Evolutionary conservation across 495 filamentous ascomycete genomes (phyloP), one percentile per base, ranked within the genome.

Genomic region (Penicillium crystallinum): DNA sequence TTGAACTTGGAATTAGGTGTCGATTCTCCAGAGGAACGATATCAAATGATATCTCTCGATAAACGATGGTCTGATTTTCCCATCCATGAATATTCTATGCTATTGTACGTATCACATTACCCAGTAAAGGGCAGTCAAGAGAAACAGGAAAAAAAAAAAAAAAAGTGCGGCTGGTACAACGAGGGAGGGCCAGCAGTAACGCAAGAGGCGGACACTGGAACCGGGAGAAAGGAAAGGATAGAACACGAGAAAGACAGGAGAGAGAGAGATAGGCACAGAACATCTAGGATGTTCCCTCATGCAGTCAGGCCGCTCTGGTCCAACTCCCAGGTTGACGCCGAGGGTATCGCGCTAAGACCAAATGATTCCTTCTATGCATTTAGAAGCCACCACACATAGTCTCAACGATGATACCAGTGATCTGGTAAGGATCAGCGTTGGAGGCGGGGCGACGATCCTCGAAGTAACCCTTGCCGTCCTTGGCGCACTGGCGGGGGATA

Each of bases 401-500:
- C 79, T 91, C 86, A 71, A 91, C 88, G 65, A 95, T 87, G 67
- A 96, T 93, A 65, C 88, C 88, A 53, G 90, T 95, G 67, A 96
- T 91, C 76, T 91, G 91, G 77, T 98, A 98, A 22, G 93, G 93
- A 74, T 95, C 90, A 56, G 85, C 93, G 69, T 98, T 98, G 66
- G 86, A 91, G 38, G 93, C 93, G 39, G 93, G 93, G 61, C 93
- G 81, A 67, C 93, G 84, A 62, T 98, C 93, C 79, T 98, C 93
- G 58, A 98, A 97, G 82, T 98, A 98, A 59, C 93, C 93, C 77
- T 89, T 95, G 72, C 90, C 91, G 70, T 96, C 91, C 70, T 90
- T 89, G 47, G 87, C 93, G 67, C 79, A 81, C 62, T 89, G 86
- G 64, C 93, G 84, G 59, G 95, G 95, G 56, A 98, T 91, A 79